Evolutionary conservation across 1,284 basidiomycete genomes (phyloP), one percentile per base, ranked within the genome.

Genomic region (Trichosporon sp.): DNA sequence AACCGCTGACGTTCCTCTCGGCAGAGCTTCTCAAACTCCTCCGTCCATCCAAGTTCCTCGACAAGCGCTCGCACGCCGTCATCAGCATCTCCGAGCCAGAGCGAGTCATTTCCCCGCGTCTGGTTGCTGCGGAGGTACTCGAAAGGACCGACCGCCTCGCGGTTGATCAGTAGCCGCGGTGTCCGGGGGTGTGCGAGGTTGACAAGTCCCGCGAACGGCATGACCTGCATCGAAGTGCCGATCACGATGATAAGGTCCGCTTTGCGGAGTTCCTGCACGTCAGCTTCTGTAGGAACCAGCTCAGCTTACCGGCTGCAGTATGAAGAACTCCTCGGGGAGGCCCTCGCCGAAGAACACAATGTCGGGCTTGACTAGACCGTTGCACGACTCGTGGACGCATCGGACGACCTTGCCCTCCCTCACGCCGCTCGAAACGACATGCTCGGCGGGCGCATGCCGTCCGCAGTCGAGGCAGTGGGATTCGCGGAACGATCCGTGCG

Each of bases 291-390:
- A n/a, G 29, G 6, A 25, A 3, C 9, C 5, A 8, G 27, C 3
- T 1, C 10, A 54, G 49, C 49, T 54, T n/a, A 79, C 77, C 13
- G 62, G 61, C 14, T 78, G 64, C 16, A 61, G 29, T 27, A 73
- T 44, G 66, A 82, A 82, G 67, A 83, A 83, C 21, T 70, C 64
- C 23, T 79, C 71, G 1, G 82, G 82, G 23, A 82, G 64, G 4
- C 78, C 78, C 80, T 95, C 93, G 56, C 93, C 93, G 73, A 95
- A 95, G 81, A 96, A 95, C n/a, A 95, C 91, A 56, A 95, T 95
- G 73, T 95, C 89, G 4, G 92, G 93, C 79, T 95, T 95, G 37
- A 93, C 88, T 34, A 91, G 81, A 0, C 90, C 90, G 0, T 80
- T 81, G 71, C 90, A 92, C 8, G 6, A 16, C 3, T 61, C 57